Conservation (phyloP, 1,284 basidiomycete genomes). For the Microbotryomycetes sp. region DNA sequence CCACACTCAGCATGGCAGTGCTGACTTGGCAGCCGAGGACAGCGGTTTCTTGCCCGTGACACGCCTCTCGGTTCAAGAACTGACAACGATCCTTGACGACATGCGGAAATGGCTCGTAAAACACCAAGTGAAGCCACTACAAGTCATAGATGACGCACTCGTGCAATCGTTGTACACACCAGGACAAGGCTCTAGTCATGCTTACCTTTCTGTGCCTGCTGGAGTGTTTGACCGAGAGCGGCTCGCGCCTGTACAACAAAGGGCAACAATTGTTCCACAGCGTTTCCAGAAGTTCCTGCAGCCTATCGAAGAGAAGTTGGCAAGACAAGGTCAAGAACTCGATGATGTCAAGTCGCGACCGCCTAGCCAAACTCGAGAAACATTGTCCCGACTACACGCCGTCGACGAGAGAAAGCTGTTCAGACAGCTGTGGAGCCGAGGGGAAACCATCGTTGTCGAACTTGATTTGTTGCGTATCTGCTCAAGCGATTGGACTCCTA, state of each 20-base stretch:
- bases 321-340: no score
- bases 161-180: neutral
- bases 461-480: constrained; percentile 52
- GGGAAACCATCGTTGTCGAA: constrained; percentile 69
- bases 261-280: no score
- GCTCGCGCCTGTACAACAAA: no score
- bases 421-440: constrained; percentile 61
- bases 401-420: constrained; percentile 56
- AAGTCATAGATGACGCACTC: neutral
- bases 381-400: constrained; percentile 48
- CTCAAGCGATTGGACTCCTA: constrained; percentile 64
- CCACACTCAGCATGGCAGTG: neutral
- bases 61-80: neutral
- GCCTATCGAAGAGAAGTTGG: no score
- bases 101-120: neutral
- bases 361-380: no score
- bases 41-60: neutral
- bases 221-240: constrained; percentile 36
- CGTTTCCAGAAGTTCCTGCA: no score
- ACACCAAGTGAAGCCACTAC: neutral
- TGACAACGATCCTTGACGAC: neutral
- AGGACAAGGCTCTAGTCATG: neutral
- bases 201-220: neutral
- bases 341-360: no score
- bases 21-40: neutral